These are phyloP conservation scores for Amesomyces nigricolor DNA, from an alignment of 2,329 filamentous ascomycete genomes.

Conservation along the genomic window DNA sequence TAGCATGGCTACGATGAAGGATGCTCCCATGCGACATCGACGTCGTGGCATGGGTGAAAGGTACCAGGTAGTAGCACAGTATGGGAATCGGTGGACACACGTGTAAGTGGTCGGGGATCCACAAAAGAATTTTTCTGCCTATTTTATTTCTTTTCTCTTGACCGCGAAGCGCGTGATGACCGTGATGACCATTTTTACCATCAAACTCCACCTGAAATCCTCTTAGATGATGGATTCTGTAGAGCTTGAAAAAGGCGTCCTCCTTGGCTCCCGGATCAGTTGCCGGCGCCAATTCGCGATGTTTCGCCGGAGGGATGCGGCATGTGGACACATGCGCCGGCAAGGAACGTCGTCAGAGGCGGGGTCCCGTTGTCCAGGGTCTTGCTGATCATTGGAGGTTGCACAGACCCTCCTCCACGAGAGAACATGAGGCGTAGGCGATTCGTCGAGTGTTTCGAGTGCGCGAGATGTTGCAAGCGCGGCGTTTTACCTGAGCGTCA, in stretches of 20 bases:
- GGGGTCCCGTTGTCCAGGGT: not conserved
- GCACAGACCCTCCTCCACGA: no score
- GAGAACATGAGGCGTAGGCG: no score
- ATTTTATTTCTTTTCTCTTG: not conserved
- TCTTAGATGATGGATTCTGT: not conserved
- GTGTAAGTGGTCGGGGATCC: not conserved
- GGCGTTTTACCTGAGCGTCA: no score
- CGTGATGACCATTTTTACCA: no score
- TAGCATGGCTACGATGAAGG: no score
- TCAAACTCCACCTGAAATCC: not conserved
- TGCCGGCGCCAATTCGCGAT: not conserved
- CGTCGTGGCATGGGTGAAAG: no score
- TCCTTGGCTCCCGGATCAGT: not conserved
- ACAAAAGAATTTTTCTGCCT: not conserved
- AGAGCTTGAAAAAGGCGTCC: no score
- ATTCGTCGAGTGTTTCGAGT: no score
- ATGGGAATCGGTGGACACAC: not conserved
- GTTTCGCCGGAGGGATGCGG: not conserved
- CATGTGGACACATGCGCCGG: not conserved
- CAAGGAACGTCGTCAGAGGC: not conserved
- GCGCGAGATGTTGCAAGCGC: no score
- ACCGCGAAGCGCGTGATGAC: not conserved
- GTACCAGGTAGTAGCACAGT: no score
- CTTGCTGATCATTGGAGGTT: not conserved
- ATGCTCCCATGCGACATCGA: no score